phyloP scores from a whole-genome alignment of 2,329 filamentous ascomycete species.

The Botrytis pseudocinerea region DNA sequence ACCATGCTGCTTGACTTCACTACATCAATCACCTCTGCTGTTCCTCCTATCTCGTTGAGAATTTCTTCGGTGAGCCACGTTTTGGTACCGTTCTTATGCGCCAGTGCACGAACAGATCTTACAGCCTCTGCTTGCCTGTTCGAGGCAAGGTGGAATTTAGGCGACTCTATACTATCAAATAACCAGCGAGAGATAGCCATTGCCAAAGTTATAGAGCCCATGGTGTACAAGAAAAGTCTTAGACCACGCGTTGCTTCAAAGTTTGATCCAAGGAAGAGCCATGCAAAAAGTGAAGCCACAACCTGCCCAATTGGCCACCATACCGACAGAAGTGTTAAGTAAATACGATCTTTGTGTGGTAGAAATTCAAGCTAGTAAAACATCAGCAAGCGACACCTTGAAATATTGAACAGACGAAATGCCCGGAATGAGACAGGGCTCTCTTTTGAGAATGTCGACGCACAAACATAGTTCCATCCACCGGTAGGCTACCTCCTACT shows the following conservation, averaged over 20 bases:
- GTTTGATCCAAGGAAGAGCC: slow-evolving; percentile 67
- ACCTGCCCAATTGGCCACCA: slow-evolving; percentile 88
- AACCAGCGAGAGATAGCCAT: slow-evolving; percentile 79
- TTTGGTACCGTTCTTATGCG: slow-evolving; percentile 66
- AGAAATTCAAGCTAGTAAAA: slow-evolving; percentile 65
- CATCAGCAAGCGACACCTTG: neutral
- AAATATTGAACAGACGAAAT: neutral
- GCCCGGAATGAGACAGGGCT: neutral
- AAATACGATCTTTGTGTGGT: slow-evolving; percentile 69
- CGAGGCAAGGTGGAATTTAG: slow-evolving; percentile 77
- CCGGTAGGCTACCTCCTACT: slow-evolving; percentile 56
- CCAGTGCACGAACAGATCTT: slow-evolving; percentile 75
- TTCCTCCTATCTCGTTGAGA: slow-evolving; percentile 55
- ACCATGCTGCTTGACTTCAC: slow-evolving; percentile 27
- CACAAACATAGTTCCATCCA: slow-evolving; percentile 22
- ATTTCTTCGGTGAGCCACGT: slow-evolving; percentile 77
- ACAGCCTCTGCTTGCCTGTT: slow-evolving; percentile 78
- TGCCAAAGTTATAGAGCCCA: slow-evolving; percentile 70
- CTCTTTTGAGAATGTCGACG: neutral
- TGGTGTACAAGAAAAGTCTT: slow-evolving; percentile 70
- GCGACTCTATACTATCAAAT: slow-evolving; percentile 82
- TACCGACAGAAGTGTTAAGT: slow-evolving; percentile 77
- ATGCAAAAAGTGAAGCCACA: slow-evolving; percentile 68
- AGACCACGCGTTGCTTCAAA: slow-evolving; percentile 64
- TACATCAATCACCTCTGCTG: slow-evolving; percentile 30